Percentiles rank a stretch among this genome's conserved stretches.
These are phyloP conservation scores for Paraphaeosphaeria sporulosa DNA, from an alignment of 2,329 filamentous ascomycete genomes.

Conservation along the genomic window DNA sequence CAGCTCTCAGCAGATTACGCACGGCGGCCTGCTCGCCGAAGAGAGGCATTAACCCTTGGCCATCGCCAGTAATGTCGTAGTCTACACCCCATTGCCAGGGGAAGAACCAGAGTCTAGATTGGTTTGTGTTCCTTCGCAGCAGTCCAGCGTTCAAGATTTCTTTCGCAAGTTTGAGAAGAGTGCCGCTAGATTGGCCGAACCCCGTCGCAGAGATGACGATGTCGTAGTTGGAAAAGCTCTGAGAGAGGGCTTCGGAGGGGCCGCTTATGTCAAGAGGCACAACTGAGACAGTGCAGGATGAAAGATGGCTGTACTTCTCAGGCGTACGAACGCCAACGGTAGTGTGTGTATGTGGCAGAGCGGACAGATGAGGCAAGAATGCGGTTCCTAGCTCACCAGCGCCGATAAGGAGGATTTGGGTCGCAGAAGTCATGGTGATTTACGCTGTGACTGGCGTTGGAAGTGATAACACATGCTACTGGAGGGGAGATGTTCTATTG, in stretches of 20 bases:
- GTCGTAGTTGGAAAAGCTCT: conserved; percentile 55
- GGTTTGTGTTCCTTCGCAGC: conserved; percentile 34
- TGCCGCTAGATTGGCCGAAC: conserved; percentile 63
- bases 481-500: not conserved
- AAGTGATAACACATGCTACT: not conserved
- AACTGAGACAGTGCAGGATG: conserved; percentile 44
- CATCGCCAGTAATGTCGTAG: conserved; percentile 68
- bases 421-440: conserved; percentile 12
- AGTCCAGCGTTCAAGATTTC: conserved; percentile 63
- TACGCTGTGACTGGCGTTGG: not conserved
- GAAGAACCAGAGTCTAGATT: conserved; percentile 56
- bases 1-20: conserved; percentile 32
- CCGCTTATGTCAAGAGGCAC: conserved; percentile 54
- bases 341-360: conserved; percentile 57
- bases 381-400: conserved; percentile 71
- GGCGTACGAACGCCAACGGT: conserved; percentile 63
- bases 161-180: conserved; percentile 64
- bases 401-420: conserved; percentile 66
- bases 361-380: conserved; percentile 60
- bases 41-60: conserved; percentile 66
- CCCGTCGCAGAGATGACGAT: conserved; percentile 69
- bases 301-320: conserved; percentile 48
- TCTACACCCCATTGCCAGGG: conserved; percentile 80
- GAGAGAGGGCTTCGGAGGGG: conserved; percentile 36
- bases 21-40: conserved; percentile 71